Percentiles rank a stretch among this genome's conserved stretches.
phyloP scores from a whole-genome alignment of 805 yeast species.

The Metschnikowia kofuensis region DNA sequence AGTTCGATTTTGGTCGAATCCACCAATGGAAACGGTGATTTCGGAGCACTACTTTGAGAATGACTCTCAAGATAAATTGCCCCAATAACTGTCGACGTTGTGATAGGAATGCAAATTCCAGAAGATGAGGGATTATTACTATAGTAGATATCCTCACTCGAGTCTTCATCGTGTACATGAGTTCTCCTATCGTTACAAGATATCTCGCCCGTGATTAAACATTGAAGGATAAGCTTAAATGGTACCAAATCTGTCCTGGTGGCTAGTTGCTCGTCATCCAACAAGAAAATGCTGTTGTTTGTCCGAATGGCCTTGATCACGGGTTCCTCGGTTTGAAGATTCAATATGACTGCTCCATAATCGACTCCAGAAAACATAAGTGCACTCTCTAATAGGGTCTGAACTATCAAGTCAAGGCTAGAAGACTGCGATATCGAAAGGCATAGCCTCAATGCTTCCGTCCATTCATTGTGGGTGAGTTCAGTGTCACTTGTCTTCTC shows the following conservation, averaged over 20 bases:
- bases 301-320: slow-evolving; percentile 29
- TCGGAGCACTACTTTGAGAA: slow-evolving; percentile 4
- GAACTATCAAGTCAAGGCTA: slow-evolving; percentile 33
- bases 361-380: slow-evolving; percentile 34
- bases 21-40: slow-evolving; percentile 12
- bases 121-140: slow-evolving; percentile 29
- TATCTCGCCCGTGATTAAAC: slow-evolving; percentile 27
- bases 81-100: slow-evolving; percentile 41
- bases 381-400: slow-evolving; percentile 38
- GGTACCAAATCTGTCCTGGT: slow-evolving; percentile 46
- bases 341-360: slow-evolving; percentile 31
- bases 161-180: slow-evolving; percentile 33
- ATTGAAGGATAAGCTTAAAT: slow-evolving; percentile 34
- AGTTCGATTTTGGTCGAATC: slow-evolving; percentile 37
- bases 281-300: slow-evolving; percentile 21
- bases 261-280: slow-evolving; percentile 33
- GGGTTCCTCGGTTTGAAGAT: slow-evolving; percentile 21
- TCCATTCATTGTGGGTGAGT: slow-evolving; percentile 18
- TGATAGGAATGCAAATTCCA: slow-evolving; percentile 46
- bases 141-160: slow-evolving; percentile 40
- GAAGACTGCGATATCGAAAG: slow-evolving; percentile 49
- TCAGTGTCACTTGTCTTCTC: slow-evolving; percentile 1
- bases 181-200: slow-evolving; percentile 16
- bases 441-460: slow-evolving; percentile 43
- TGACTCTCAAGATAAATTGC: slow-evolving; percentile 42